Evolutionary conservation across 1,284 basidiomycete species (phyloP).

Genomic region (Apiotrichum sp.): DNA sequence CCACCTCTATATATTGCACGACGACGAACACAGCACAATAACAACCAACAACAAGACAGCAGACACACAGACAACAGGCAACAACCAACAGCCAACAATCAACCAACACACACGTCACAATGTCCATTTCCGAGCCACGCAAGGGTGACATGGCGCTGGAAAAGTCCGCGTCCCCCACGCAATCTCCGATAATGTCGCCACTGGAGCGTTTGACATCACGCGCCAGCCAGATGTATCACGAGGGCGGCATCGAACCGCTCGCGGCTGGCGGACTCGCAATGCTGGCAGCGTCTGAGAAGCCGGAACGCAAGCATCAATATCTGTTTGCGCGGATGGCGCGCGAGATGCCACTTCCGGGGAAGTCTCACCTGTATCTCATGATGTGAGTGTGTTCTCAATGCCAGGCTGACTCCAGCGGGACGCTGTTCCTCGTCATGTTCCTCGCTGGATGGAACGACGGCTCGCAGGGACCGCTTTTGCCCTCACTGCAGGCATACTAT

Average conservation of each 20-base stretch:
- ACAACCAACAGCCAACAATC: too few relatives aligned
- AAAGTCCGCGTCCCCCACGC: too few relatives aligned
- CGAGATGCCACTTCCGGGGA: conserved; percentile 23
- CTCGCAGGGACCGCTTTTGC: conserved; percentile 57
- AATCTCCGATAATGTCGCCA: background rate
- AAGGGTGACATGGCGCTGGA: too few relatives aligned
- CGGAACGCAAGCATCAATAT: conserved; percentile 9
- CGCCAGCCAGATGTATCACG: background rate
- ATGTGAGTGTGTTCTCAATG: conserved; percentile 16
- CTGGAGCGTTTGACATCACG: conserved; percentile 1
- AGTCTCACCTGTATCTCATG: conserved; percentile 20
- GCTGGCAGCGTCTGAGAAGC: background rate
- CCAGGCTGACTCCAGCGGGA: conserved; percentile 11
- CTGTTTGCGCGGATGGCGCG: conserved; percentile 22
- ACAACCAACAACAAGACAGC: too few relatives aligned
- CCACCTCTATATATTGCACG: too few relatives aligned
- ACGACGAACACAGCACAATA: too few relatives aligned
- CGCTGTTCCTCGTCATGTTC: conserved; percentile 38
- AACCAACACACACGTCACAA: too few relatives aligned
- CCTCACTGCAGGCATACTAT: conserved; percentile 55
- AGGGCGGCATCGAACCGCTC: background rate
- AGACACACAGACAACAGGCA: too few relatives aligned
- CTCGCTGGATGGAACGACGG: conserved; percentile 60
- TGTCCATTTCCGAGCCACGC: too few relatives aligned
- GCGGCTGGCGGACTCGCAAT: background rate